phyloP scores from a whole-genome alignment of 495 filamentous ascomycete species.

The Xylaria grammica region DNA sequence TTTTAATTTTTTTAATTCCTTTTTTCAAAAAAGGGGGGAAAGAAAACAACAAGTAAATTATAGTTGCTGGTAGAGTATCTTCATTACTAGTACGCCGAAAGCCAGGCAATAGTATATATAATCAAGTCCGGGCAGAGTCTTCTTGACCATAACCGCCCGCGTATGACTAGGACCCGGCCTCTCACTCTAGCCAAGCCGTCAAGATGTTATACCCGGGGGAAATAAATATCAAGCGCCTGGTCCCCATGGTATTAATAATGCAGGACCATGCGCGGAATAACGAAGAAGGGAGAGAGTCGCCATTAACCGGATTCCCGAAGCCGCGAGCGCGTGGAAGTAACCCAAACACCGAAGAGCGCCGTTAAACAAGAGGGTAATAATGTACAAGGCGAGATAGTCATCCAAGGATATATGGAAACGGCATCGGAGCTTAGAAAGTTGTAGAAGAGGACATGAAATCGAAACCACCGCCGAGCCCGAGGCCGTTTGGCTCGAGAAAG shows the following conservation, averaged over 20 bases:
- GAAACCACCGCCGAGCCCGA: background rate
- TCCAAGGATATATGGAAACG: background rate
- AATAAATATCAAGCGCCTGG: background rate
- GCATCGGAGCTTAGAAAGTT: background rate
- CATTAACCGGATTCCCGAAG: background rate
- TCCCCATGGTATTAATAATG: too few relatives aligned
- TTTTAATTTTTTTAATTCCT: too few relatives aligned
- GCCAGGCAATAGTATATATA: too few relatives aligned
- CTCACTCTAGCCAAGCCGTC: background rate
- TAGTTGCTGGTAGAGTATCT: too few relatives aligned
- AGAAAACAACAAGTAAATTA: too few relatives aligned
- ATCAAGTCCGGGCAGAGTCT: too few relatives aligned
- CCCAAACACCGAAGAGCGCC: background rate
- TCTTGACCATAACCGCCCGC: too few relatives aligned
- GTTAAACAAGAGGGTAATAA: background rate
- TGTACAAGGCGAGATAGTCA: background rate
- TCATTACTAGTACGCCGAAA: too few relatives aligned
- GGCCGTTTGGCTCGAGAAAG: constrained; percentile 6
- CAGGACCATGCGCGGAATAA: too few relatives aligned
- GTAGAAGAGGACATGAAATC: constrained; percentile 9
- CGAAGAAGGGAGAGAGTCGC: background rate
- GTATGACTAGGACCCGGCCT: too few relatives aligned
- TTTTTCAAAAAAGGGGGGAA: too few relatives aligned
- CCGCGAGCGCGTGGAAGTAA: background rate
- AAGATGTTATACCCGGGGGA: background rate